Evolutionary conservation across 306 rosid species (phyloP).

Genomic region (Medicago truncatula): DNA sequence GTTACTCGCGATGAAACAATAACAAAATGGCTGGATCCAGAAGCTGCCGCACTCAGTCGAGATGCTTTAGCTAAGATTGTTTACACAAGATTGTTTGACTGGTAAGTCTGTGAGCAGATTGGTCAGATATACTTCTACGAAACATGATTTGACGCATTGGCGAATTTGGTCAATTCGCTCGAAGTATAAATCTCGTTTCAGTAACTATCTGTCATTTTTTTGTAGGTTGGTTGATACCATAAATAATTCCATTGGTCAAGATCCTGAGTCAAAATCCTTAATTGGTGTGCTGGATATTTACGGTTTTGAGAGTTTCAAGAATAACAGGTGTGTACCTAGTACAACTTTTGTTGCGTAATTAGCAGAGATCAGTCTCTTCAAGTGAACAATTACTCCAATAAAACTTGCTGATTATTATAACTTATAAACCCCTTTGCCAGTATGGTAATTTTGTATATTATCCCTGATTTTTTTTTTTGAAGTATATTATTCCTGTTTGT

Average conservation of each 20-base stretch:
- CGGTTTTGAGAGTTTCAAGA: conserved; percentile 97
- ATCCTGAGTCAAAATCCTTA: conserved; percentile 75
- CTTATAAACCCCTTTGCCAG: conserved; percentile 11
- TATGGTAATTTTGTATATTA: conserved; percentile 18
- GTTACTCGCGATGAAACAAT: conserved; percentile 94
- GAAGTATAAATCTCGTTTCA: conserved; percentile 26
- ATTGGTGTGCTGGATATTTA: conserved; percentile 97
- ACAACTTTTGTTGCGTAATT: conserved; percentile 56
- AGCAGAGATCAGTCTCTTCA: conserved; percentile 31
- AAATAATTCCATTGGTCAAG: conserved; percentile 88
- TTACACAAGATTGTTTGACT: conserved; percentile 87
- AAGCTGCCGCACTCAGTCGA: conserved; percentile 82
- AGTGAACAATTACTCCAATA: conserved; percentile 31
- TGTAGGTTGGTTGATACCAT: conserved; percentile 88
- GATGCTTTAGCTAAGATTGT: conserved; percentile 91
- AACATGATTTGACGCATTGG: conserved; percentile 13
- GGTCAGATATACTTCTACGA: conserved; percentile 24
- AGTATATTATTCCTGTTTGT: conserved; percentile 26
- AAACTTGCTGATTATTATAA: conserved; percentile 22
- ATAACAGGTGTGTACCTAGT: conserved; percentile 87
- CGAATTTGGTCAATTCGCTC: conserved; percentile 23
- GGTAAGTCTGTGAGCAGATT: conserved; percentile 60
- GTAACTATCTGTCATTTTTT: conserved; percentile 41
- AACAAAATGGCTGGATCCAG: conserved; percentile 91
- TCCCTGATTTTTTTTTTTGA: neutral